phyloP scores from a whole-genome alignment of 768 basidiomycete species.

The Tubosaeta brunneosetosa region DNA sequence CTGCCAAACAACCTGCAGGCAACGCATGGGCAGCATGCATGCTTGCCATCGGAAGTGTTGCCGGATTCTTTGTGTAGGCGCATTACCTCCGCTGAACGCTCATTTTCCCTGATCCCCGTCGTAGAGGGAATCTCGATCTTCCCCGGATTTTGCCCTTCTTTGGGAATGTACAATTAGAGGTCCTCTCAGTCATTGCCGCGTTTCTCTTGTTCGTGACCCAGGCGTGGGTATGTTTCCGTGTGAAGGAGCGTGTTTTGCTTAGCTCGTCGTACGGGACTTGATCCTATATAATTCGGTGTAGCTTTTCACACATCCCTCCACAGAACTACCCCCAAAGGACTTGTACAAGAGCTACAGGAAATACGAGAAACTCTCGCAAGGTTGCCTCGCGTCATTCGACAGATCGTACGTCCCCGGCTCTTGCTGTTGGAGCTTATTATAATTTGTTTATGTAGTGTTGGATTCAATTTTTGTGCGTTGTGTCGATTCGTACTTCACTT shows the following conservation, averaged over 20 bases:
- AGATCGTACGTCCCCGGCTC: constrained; percentile 56
- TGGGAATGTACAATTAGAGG: constrained; percentile 76
- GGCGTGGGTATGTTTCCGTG: constrained; percentile 49
- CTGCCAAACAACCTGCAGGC: constrained; percentile 70
- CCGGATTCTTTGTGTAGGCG: constrained; percentile 82
- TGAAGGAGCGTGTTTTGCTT: constrained; percentile 74
- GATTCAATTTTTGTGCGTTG: constrained; percentile 75
- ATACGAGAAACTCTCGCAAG: constrained; percentile 69
- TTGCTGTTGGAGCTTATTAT: constrained; percentile 5
- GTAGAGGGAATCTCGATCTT: constrained; percentile 78
- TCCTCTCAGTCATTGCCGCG: constrained; percentile 71
- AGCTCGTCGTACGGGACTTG: constrained; percentile 26
- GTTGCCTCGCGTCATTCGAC: constrained; percentile 69
- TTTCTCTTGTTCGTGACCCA: constrained; percentile 66
- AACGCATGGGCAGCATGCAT: constrained; percentile 97
- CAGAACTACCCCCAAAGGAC: constrained; percentile 26
- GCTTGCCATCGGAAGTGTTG: constrained; percentile 79
- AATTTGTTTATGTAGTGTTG: constrained; percentile 47
- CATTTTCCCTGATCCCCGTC: not conserved
- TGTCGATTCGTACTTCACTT: not conserved
- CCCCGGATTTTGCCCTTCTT: constrained; percentile 65
- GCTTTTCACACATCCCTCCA: constrained; percentile 2
- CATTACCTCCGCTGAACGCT: not conserved
- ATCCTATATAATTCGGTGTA: not conserved
- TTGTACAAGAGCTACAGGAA: constrained; percentile 46